A percentile compares a stretch with the other conserved stretches of the same genome.
Conservation (phyloP, 495 filamentous ascomycete species). For the Hypoxylon fragiforme region DNA sequence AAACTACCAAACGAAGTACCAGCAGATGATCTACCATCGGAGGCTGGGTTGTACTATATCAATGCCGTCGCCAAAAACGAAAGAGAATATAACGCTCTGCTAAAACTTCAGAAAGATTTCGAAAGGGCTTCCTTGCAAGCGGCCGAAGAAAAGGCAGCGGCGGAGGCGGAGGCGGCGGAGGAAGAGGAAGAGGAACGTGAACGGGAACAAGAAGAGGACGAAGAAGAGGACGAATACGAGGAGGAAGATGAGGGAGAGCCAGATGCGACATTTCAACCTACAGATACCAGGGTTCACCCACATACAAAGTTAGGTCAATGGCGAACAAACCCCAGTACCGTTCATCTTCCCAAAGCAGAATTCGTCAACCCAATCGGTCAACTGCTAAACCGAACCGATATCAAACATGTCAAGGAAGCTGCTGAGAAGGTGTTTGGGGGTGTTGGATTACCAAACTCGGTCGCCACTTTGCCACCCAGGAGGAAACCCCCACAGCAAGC, state of each 20-base stretch:
- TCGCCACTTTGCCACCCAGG: slow-evolving; percentile 42
- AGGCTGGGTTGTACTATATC: slow-evolving; percentile 39
- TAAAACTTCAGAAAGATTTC: slow-evolving; percentile 56
- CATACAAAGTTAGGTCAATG: slow-evolving; percentile 66
- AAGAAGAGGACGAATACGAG: slow-evolving; percentile 43
- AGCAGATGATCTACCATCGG: slow-evolving; percentile 28
- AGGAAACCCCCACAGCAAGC: slow-evolving; percentile 62
- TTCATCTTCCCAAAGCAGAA: slow-evolving; percentile 66
- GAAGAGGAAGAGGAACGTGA: slow-evolving; percentile 11
- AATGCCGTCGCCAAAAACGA: slow-evolving; percentile 51
- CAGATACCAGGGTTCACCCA: slow-evolving; percentile 59
- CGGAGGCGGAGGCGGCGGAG: slow-evolving; percentile 40
- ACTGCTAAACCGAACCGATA: slow-evolving; percentile 66
- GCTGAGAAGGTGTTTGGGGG: slow-evolving; percentile 77
- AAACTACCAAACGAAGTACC: no score
- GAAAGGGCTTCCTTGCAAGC: slow-evolving; percentile 51
- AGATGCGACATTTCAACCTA: slow-evolving; percentile 32
- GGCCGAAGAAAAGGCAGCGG: slow-evolving; percentile 53
- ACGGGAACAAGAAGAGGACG: slow-evolving; percentile 42
- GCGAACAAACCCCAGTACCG: slow-evolving; percentile 67
- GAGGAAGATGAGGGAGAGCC: slow-evolving; percentile 43
- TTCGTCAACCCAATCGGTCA: slow-evolving; percentile 68
- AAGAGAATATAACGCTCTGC: slow-evolving; percentile 53
- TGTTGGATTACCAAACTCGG: slow-evolving; percentile 69
- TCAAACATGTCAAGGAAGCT: slow-evolving; percentile 70